A percentile compares a stretch with the other conserved stretches of the same genome.
phyloP scores from a whole-genome alignment of 306 rosid genomes.

The Acmispon strigosus region DNA sequence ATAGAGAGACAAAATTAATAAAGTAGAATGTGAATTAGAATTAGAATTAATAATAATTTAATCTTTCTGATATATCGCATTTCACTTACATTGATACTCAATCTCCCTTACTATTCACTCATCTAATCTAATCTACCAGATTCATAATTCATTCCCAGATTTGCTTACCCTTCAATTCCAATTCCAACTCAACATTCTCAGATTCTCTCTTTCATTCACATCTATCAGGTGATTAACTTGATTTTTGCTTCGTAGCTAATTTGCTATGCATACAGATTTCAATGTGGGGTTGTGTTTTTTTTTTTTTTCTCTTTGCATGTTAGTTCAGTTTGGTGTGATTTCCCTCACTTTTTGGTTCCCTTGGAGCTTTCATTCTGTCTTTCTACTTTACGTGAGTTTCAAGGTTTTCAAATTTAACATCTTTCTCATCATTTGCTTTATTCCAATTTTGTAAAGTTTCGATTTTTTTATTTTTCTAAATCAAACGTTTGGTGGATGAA shows the following conservation, averaged over 20 bases:
- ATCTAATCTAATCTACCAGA: too few species aligned
- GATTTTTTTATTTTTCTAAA: not conserved
- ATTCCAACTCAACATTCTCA: not conserved
- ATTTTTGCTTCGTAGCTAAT: not conserved
- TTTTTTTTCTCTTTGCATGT: not conserved
- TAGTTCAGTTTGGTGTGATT: constrained; percentile 24
- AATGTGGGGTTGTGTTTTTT: not conserved
- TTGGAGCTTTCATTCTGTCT: constrained; percentile 33
- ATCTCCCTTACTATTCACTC: not conserved
- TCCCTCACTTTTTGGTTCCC: constrained; percentile 32
- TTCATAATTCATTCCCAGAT: not conserved
- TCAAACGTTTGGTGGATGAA: constrained; percentile 11
- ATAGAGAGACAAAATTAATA: too few species aligned
- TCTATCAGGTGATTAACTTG: not conserved
- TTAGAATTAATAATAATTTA: too few species aligned
- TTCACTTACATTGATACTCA: not conserved
- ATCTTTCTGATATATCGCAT: not conserved
- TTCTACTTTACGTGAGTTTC: constrained; percentile 36
- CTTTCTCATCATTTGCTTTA: not conserved
- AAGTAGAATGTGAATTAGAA: too few species aligned
- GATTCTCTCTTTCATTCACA: not conserved
- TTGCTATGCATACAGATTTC: not conserved
- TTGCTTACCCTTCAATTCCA: not conserved
- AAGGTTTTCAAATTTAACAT: constrained; percentile 24
- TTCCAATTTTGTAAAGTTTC: not conserved